phyloP scores from a whole-genome alignment of 306 rosid genomes.

The Leucaena leucocephala region DNA sequence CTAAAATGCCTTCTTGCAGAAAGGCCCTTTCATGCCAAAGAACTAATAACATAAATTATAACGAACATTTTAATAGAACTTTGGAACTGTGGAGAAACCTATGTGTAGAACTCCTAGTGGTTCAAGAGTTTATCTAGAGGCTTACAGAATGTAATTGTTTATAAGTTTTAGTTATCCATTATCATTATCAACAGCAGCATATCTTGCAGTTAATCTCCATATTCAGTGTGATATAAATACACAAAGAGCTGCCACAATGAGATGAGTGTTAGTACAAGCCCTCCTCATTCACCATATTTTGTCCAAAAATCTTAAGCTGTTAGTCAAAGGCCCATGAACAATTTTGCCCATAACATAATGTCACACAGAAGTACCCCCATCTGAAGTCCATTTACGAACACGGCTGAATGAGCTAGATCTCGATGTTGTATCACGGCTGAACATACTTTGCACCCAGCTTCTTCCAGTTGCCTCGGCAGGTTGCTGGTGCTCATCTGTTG shows the following conservation, averaged over 20 bases:
- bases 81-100: background rate
- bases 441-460: slow-evolving; percentile 99
- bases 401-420: slow-evolving; percentile 81
- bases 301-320: background rate
- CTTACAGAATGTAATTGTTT: background rate
- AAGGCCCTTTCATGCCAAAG: background rate
- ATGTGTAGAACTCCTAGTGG: background rate
- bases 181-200: background rate
- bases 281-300: background rate
- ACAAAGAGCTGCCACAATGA: too few relatives aligned
- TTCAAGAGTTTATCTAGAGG: background rate
- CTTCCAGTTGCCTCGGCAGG: slow-evolving; percentile 96
- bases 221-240: background rate
- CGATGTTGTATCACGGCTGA: slow-evolving; percentile 75
- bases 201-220: background rate
- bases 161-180: background rate
- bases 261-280: background rate
- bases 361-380: slow-evolving; percentile 53
- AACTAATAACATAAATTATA: background rate
- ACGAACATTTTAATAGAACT: background rate
- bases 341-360: background rate
- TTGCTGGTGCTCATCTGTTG: slow-evolving; percentile 77
- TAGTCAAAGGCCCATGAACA: background rate
- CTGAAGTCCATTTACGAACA: slow-evolving; percentile 88
- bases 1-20: background rate